These are phyloP conservation scores for Pontederia crassipes DNA, from an alignment of 176 grass and related monocot genomes.

Conservation along the genomic window DNA sequence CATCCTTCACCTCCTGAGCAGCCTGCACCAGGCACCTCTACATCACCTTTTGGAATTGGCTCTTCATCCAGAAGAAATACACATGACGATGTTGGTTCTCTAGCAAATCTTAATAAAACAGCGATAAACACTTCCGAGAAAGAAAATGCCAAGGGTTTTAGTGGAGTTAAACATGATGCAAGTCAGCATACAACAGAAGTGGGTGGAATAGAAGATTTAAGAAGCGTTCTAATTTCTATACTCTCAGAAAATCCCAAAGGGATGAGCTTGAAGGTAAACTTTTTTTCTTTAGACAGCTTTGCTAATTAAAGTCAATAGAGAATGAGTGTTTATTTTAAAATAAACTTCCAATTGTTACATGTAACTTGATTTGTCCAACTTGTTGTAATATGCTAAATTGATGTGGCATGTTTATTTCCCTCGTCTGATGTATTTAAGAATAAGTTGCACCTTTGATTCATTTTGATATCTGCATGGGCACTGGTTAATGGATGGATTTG, in stretches of 20 bases:
- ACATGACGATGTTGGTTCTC: conserved; percentile 56
- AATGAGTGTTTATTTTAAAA: too few species aligned
- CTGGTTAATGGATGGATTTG: too few species aligned
- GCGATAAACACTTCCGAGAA: conserved; percentile 49
- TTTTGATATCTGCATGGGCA: too few species aligned
- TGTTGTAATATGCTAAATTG: too few species aligned
- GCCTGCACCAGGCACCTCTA: conserved; percentile 43
- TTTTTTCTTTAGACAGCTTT: background rate
- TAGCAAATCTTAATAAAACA: conserved; percentile 55
- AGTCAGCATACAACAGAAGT: conserved; percentile 27
- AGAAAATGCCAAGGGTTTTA: conserved; percentile 33
- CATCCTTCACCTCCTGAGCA: conserved; percentile 58
- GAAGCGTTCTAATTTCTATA: conserved; percentile 46
- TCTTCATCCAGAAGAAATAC: conserved; percentile 23
- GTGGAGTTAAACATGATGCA: conserved; percentile 30
- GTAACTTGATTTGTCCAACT: too few species aligned
- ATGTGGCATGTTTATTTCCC: too few species aligned
- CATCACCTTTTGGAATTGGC: conserved; percentile 25
- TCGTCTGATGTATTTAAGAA: too few species aligned
- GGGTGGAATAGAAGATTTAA: conserved; percentile 48
- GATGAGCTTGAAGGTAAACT: conserved; percentile 71
- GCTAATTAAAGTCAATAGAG: background rate
- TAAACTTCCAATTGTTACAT: too few species aligned
- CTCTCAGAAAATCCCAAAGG: conserved; percentile 82
- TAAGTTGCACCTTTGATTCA: too few species aligned